Evolutionary conservation across 2,329 filamentous ascomycete genomes (phyloP).

Genomic region (Neocucurbitaria cava): DNA sequence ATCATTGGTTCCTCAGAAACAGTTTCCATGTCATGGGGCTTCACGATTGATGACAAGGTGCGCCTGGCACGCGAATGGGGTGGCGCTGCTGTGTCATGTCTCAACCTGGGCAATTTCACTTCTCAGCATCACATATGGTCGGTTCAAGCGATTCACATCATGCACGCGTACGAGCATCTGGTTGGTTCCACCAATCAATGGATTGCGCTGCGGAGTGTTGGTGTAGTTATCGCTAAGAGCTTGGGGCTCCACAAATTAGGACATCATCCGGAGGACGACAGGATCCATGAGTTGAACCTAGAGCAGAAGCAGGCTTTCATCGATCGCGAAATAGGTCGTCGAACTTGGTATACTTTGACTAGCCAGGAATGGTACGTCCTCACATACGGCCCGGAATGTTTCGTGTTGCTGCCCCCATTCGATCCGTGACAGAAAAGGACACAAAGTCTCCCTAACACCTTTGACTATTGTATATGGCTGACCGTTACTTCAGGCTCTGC

Average conservation of each 20-base stretch:
- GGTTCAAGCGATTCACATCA: constrained; percentile 56
- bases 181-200: constrained; percentile 58
- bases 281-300: constrained; percentile 18
- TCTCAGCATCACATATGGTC: constrained; percentile 45
- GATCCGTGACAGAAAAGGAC: background rate
- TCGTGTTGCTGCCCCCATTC: too few species aligned
- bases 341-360: constrained; percentile 50
- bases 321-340: constrained; percentile 48
- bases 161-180: constrained; percentile 59
- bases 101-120: constrained; percentile 57
- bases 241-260: constrained; percentile 53
- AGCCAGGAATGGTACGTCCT: constrained; percentile 50
- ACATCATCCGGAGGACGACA: constrained; percentile 36
- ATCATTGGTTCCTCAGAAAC: constrained; percentile 51
- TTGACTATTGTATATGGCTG: background rate
- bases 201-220: constrained; percentile 54
- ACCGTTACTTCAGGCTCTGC: constrained; percentile 34
- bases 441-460: background rate
- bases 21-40: constrained; percentile 53
- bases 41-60: constrained; percentile 50
- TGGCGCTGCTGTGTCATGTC: constrained; percentile 53
- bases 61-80: constrained; percentile 56
- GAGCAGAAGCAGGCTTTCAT: constrained; percentile 36
- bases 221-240: constrained; percentile 56
- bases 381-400: background rate